These are phyloP conservation scores for Fraxinus cuspidata DNA, from an alignment of 257 asterid genomes.

Conservation along the genomic window DNA sequence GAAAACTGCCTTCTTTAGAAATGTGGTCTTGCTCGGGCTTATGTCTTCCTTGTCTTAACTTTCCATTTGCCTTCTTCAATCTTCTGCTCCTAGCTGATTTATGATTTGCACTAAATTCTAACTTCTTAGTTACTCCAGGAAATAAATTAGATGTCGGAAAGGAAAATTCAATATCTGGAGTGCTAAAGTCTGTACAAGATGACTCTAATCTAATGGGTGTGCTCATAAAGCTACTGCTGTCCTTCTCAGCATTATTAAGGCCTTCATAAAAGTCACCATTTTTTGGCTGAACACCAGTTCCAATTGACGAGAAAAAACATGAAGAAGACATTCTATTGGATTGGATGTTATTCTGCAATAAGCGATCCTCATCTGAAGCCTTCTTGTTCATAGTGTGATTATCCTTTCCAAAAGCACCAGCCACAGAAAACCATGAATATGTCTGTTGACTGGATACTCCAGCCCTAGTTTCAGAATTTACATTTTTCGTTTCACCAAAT, in stretches of 20 bases:
- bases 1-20: constrained; percentile 37
- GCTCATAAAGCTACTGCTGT: constrained; percentile 33
- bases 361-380: constrained; percentile 29
- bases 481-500: constrained; percentile 12
- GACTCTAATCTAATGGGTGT: constrained; percentile 33
- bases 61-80: constrained; percentile 51
- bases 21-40: constrained; percentile 35
- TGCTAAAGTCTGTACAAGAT: constrained; percentile 40
- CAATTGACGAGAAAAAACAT: constrained; percentile 33
- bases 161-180: constrained; percentile 43
- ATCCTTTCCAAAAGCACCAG: constrained; percentile 35
- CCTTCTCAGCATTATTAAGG: constrained; percentile 41
- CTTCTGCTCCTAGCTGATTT: constrained; percentile 44
- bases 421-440: constrained; percentile 24
- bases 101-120: constrained; percentile 36
- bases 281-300: constrained; percentile 29
- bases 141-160: constrained; percentile 37
- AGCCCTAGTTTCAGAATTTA: constrained; percentile 18
- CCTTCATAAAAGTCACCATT: constrained; percentile 30
- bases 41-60: constrained; percentile 45
- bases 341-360: constrained; percentile 24
- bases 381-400: constrained; percentile 35
- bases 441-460: constrained; percentile 3
- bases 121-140: constrained; percentile 34
- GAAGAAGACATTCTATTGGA: constrained; percentile 27